Evolutionary conservation across 495 filamentous ascomycete genomes (phyloP), one percentile per base, ranked within the genome.

Genomic region (Lasiosphaeria hispida): DNA sequence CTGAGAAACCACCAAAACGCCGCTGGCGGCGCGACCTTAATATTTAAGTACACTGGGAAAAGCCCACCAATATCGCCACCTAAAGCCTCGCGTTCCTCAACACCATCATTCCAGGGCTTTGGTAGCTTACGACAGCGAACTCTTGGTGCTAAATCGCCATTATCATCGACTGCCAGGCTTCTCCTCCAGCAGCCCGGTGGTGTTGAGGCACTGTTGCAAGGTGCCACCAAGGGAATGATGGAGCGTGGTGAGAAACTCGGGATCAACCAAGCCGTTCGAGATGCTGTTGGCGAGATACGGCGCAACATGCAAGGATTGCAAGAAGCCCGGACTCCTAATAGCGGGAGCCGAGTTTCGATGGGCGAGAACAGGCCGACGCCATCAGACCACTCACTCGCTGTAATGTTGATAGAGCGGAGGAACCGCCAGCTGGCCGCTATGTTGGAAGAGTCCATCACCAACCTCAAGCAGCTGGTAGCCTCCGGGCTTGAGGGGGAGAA

Each of bases 231-330:
- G 63, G 86, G 86, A 39, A 85, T 97, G 13, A 84, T 96, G 53
- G 85, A 89, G 47, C 84, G 87, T 8, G 86, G 92, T 40, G 92
- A 96, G 66, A 83, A 86, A 55, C 90, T 93, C 71, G 91, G 93
- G 3, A 87, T 97, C 34, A 91, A 91, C 60, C 90, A 92, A 71
- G 91, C 90, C 10, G 87, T 98, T 10, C 85, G 92, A 15, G 92
- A 93, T 58, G 93, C 94, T 4, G 84, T 96, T 54, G 89, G 81
- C 11, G 92, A 97, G 74, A 89, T 93, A 45, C 70, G 72, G 10
- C 73, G 72, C 48, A 80, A 80, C 50, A 69, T 80, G 38, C 72
- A 74, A 36, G 69, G 70, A n/a, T 39, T 73, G 10, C 73, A 77
- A 13, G 77, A 80, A 47, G 66, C 68, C 30, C 72, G 72, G n/a